Evolutionary conservation across 2,329 filamentous ascomycete species (phyloP).

Genomic region (Colletotrichum scovillei): DNA sequence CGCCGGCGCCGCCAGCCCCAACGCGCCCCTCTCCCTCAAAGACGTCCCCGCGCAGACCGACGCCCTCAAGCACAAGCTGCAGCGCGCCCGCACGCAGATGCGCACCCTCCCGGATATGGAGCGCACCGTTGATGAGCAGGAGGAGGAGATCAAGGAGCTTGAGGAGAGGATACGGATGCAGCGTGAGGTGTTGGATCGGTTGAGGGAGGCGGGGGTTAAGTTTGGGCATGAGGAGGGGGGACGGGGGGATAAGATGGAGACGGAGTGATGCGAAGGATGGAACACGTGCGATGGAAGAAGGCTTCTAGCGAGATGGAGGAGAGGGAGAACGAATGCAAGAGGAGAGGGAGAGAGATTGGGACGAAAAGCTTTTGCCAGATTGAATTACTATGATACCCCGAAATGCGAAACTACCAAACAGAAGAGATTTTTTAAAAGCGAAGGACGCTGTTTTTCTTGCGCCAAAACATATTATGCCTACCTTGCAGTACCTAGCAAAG

Average conservation of each 20-base stretch:
- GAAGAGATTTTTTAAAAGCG: neutral
- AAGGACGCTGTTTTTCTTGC: neutral
- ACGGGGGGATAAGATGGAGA: constrained; percentile 56
- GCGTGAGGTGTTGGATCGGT: constrained; percentile 64
- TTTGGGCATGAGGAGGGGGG: constrained; percentile 50
- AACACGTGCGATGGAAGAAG: neutral
- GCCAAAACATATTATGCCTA: neutral
- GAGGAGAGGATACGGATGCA: constrained; percentile 73
- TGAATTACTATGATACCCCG: constrained; percentile 33
- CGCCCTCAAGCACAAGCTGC: constrained; percentile 83
- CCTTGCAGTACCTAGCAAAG: neutral
- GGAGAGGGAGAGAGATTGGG: neutral
- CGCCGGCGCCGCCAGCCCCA: constrained; percentile 42
- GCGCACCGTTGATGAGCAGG: constrained; percentile 74
- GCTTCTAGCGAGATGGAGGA: too few species aligned
- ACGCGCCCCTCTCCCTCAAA: constrained; percentile 65
- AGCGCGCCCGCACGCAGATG: constrained; percentile 77
- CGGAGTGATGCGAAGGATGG: constrained; percentile 30
- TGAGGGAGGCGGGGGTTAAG: constrained; percentile 62
- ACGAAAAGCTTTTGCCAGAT: constrained; percentile 10
- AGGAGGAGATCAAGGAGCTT: constrained; percentile 75
- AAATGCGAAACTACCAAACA: constrained; percentile 20
- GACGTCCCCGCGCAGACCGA: constrained; percentile 84
- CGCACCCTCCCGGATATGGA: constrained; percentile 76
- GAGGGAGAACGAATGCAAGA: neutral